Evolutionary conservation across 495 filamentous ascomycete species (phyloP), one percentile per base, ranked within the genome.

Genomic region (Penicillium ochrochloron): DNA sequence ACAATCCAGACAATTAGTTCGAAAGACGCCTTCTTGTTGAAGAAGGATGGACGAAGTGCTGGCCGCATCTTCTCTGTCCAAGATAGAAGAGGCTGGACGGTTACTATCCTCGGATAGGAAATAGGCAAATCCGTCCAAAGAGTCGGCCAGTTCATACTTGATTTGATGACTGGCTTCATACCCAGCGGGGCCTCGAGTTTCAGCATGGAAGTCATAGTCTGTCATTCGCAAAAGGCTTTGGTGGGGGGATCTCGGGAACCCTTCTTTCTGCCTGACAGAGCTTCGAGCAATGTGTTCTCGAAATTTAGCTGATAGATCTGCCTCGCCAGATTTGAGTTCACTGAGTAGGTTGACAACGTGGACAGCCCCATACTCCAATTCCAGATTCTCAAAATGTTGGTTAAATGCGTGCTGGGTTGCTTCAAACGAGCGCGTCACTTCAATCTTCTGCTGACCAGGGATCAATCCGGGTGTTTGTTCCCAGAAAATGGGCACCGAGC

Each of bases 401-500:
- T 97, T 88, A 68, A 99, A 99, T 19, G 95, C 94, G 61, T 94
- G 93, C 66, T 96, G 92, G 2, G 93, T 96, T 29, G 94, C 96
- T 75, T 98, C 93, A 17, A 85, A 82, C 21, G 93, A 97, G 39
- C 95, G 85, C 25, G 94, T 96, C 50, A 97, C 85, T 59, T 91
- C 87, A 41, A 98, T 96, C 70, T 97, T 98, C 70, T 98, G 96
- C 71, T 98, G 94, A 12, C 90, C 90, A 3, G 95, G 96, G 46
- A 98, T 78, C 29, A 98, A 84, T 14, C 92, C 93, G 4, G 93
- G 84, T 50, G 88, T 84, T 73, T 98, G 96, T 75, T 99, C 95
- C 95, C 95, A 99, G 74, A 99, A 99, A 7, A 98, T 83, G 0
- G 95, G 95, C 21, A 99, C 91, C 6, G 92, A 97, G 48, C 95